Evolutionary conservation across 768 basidiomycete species (phyloP), one percentile per base, ranked within the genome.

Genomic region (Porphyrellus cyaneotinctus): DNA sequence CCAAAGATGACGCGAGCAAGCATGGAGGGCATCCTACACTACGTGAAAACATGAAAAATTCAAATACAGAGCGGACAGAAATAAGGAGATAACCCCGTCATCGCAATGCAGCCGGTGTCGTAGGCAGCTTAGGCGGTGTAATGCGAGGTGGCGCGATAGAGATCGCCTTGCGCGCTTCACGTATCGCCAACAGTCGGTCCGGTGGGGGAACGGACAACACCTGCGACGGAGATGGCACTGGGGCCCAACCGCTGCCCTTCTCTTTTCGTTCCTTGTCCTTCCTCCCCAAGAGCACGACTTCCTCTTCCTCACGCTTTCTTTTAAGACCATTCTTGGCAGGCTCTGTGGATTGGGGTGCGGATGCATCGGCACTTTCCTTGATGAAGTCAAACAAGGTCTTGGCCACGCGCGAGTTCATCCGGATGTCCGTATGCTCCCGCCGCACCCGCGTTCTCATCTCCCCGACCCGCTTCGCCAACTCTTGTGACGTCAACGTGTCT

Each of bases 401-500:
- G 58, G 76, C 71, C 26, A 87, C 81, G 8, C 78, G 72, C 2
- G 61, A 57, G 54, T 91, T 91, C 73, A 81, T 74, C 49, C 87
- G 75, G 28, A 91, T 79, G 65, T 91, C 88, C 20, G 74, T 65
- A 59, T 89, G 83, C 30, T 66, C 65, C 33, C 58, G 52, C 26
- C 88, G 68, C n/a, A 88, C 79, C 20, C 76, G 65, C 6, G 57
- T 58, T 28, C 89, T 73, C 81, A 91, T 80, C 15, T 66, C 67
- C 10, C 63, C 63, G 6, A 87, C 74, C 0, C 74, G 76, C 18
- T 62, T 56, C 1, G 78, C 72, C 36, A 88, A 59, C 63, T 76
- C 74, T 0, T 54, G 56, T 54, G 72, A 36, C 3, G 70, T 62
- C 51, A 79, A 57, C 12, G 47, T 62, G 14, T 72, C 67, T 66